Percentiles rank a stretch among this genome's conserved stretches.
Conservation (phyloP, 257 asterid genomes). For the Paraleonurus japonicus region DNA sequence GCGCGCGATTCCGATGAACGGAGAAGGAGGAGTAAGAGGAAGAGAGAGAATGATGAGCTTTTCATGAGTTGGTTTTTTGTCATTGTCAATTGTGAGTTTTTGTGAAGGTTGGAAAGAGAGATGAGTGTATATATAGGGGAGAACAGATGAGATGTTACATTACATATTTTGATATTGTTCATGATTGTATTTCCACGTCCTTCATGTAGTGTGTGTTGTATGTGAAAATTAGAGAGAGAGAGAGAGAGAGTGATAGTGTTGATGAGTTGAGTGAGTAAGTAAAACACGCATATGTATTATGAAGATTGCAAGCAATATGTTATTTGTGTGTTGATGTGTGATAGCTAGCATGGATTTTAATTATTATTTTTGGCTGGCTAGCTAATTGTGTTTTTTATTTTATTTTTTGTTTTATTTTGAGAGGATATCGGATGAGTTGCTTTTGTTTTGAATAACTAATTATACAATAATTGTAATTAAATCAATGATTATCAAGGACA, state of each 20-base stretch:
- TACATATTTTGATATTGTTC: too few relatives aligned
- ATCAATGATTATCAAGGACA: not conserved
- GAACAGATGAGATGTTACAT: not conserved
- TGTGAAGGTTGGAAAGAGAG: conserved; percentile 18
- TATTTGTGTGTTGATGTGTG: not conserved
- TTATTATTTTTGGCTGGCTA: too few relatives aligned
- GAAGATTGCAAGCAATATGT: not conserved
- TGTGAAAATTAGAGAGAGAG: not conserved
- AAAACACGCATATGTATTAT: conserved; percentile 38
- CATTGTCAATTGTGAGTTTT: conserved; percentile 15
- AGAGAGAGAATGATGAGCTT: conserved; percentile 13
- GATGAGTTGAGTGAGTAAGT: conserved; percentile 43
- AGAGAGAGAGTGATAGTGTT: conserved; percentile 6
- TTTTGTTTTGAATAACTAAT: not conserved
- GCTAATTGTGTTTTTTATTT: not conserved
- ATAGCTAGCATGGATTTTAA: too few relatives aligned
- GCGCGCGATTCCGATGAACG: conserved; percentile 42
- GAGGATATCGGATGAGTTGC: too few relatives aligned
- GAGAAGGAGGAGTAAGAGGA: conserved; percentile 18
- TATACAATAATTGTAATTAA: not conserved
- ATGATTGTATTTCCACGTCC: conserved; percentile 41
- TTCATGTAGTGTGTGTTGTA: conserved; percentile 32
- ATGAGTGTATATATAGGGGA: conserved; percentile 26
- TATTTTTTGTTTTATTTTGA: not conserved
- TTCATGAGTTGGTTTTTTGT: not conserved